Base-by-base conservation (phyloP, 768 basidiomycete species). In the Asterophora lycoperdoides region DNA sequence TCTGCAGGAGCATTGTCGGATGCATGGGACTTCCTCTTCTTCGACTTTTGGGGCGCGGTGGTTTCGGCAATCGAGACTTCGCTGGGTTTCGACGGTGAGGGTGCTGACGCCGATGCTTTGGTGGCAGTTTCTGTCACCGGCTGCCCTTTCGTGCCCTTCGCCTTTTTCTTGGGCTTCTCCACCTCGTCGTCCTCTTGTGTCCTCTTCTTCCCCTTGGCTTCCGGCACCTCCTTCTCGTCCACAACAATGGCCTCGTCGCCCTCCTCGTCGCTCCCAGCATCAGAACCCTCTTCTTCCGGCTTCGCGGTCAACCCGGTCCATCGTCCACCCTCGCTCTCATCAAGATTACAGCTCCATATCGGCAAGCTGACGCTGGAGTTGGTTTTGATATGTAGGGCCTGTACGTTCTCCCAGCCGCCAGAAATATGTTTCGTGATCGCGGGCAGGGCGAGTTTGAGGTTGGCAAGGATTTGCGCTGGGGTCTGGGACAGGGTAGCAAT, bases 381-480 rank as follows among this genome's bases (percentile, higher is more conserved):
- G 1, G 93, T 95, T 69, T 98, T 98, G 70, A 99, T 81, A 55
- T 90, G 78, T 15, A 99, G 66, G 49, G 81, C 84, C 60, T 94
- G 91, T 44, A 98, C 73, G 65, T 97, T 96, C 45, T 86, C 84
- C 93, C 94, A 98, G 20, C 81, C 83, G 40, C 81, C 86, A 49
- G 81, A 81, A 60, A 97, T 79, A 41, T 76, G 75, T 48, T 80
- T 69, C 28, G 83, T 76, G 45, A 96, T 69, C 8, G 76, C 78
- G 6, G 96, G 93, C 8, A 97, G 72, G 13, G 90, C 88, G 8
- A 75, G 73, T 59, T 82, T 70, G 41, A 97, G 72, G 68, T 98
- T 98, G 5, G 78, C 81, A 32, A 89, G 64, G 14, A 91, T 78
- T 62, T 97, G 86, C 3, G 79, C 67, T 1, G 86, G 75, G 3